These are phyloP conservation scores for Blastocladiella emersonii DNA, from an alignment of 371 early-diverging fungal genomes.

Conservation along the genomic window DNA sequence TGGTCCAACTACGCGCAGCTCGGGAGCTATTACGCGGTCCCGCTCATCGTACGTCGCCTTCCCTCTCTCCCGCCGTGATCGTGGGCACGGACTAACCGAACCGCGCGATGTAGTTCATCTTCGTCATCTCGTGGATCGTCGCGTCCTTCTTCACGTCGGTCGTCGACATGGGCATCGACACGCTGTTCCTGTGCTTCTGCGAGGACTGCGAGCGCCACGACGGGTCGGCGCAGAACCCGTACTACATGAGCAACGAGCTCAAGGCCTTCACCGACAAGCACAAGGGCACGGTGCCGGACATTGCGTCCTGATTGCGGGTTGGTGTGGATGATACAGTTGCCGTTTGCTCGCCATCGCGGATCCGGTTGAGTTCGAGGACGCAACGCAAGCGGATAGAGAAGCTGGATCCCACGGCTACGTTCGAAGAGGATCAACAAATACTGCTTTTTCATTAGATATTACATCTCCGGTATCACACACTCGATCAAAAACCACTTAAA, in stretches of 20 bases:
- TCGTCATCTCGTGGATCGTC: conserved; percentile 18
- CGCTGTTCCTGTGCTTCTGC: conserved; percentile 35
- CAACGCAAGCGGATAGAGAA: no score
- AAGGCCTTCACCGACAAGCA: conserved; percentile 6
- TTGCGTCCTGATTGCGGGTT: background rate
- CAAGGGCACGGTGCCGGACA: background rate
- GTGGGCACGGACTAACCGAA: no score
- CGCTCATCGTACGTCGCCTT: background rate
- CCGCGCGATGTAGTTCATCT: background rate
- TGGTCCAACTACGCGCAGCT: background rate
- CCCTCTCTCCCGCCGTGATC: no score
- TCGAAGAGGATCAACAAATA: no score
- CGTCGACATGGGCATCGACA: conserved; percentile 31
- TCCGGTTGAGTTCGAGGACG: no score
- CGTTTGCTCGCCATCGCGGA: no score
- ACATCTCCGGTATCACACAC: no score
- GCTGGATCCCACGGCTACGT: no score
- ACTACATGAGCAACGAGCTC: conserved; percentile 21
- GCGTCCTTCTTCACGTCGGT: conserved; percentile 24
- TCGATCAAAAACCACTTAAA: no score
- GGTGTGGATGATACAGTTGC: no score
- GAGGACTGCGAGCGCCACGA: conserved; percentile 37
- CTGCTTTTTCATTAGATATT: no score
- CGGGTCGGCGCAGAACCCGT: conserved; percentile 26
- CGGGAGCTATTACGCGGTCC: background rate